A percentile compares a stretch with the other conserved stretches of the same genome.
Evolutionary conservation across 2,329 filamentous ascomycete species (phyloP).

Genomic region (Tolypocladium paradoxum): DNA sequence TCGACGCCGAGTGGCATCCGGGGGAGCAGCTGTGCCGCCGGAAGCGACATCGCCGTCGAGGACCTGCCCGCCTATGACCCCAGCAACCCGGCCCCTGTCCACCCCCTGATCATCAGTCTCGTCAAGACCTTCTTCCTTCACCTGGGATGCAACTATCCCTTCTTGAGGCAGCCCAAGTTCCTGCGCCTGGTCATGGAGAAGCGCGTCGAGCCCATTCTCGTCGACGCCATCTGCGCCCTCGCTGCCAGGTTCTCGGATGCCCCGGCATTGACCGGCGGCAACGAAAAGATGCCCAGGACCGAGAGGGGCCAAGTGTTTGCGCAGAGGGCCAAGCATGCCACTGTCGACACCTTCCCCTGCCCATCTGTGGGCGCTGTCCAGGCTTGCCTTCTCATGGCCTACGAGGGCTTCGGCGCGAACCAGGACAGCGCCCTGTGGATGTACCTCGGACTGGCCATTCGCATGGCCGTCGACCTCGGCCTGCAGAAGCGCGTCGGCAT

Average conservation of each 20-base stretch:
- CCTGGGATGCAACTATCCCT: constrained; percentile 78
- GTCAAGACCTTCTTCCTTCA: constrained; percentile 73
- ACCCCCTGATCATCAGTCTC: constrained; percentile 64
- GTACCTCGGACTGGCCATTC: constrained; percentile 80
- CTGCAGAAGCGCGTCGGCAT: constrained; percentile 74
- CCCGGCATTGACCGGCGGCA: constrained; percentile 34
- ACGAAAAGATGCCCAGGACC: constrained; percentile 40
- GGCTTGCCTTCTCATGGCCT: constrained; percentile 72
- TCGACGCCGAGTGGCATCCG: constrained; percentile 24
- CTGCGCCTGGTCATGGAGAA: constrained; percentile 70
- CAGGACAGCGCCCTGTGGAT: constrained; percentile 89
- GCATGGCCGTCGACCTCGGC: constrained; percentile 70
- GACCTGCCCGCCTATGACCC: constrained; percentile 67
- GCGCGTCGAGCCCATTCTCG: constrained; percentile 69
- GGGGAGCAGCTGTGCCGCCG: constrained; percentile 29
- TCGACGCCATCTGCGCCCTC: constrained; percentile 76
- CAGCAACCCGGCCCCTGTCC: constrained; percentile 58
- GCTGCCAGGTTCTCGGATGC: constrained; percentile 70
- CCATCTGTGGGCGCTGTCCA: constrained; percentile 77
- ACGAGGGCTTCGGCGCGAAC: constrained; percentile 80
- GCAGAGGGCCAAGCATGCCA: constrained; percentile 69
- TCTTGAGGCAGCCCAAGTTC: constrained; percentile 63
- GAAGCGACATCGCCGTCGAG: constrained; percentile 34
- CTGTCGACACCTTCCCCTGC: constrained; percentile 73
- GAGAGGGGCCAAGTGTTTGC: constrained; percentile 71